phyloP scores from a whole-genome alignment of 192 early-diverging fungal species.

The Coemansia sp. region DNA sequence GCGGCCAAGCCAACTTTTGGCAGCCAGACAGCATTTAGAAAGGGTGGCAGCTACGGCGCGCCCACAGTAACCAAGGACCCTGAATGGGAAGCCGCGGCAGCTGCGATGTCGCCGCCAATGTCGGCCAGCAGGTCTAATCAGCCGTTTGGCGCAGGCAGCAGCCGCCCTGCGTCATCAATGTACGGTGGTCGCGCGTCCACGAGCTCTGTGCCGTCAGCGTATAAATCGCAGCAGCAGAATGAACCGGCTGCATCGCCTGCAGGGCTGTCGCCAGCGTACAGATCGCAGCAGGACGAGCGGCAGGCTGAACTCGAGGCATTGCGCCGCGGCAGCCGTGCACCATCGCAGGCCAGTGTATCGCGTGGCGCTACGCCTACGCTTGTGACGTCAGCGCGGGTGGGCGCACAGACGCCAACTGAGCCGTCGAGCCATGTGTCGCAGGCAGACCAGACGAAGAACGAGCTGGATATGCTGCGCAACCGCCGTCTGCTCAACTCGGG shows the following conservation, averaged over 20 bases:
- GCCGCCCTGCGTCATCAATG: conserved; percentile 32
- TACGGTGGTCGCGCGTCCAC: conserved; percentile 8
- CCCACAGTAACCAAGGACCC: conserved; percentile 36
- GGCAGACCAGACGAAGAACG: conserved; percentile 54
- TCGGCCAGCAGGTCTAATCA: conserved; percentile 16
- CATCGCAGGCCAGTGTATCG: conserved; percentile 22
- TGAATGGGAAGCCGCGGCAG: conserved; percentile 20
- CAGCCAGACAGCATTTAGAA: conserved; percentile 24
- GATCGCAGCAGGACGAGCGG: conserved; percentile 47
- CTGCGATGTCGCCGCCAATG: conserved; percentile 1
- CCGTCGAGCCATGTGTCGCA: conserved; percentile 40
- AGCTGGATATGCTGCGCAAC: conserved; percentile 53
- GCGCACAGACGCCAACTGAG: conserved; percentile 26
- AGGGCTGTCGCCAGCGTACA: conserved; percentile 17
- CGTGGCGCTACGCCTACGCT: conserved; percentile 22
- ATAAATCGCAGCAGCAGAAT: conserved; percentile 25
- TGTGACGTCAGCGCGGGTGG: conserved; percentile 21
- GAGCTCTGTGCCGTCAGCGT: conserved; percentile 18
- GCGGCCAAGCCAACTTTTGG: conserved; percentile 44
- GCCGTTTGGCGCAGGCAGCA: conserved; percentile 16
- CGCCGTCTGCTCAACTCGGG: conserved; percentile 42
- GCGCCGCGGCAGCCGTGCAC: conserved; percentile 44
- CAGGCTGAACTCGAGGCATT: conserved; percentile 54
- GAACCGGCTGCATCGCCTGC: too few relatives aligned
- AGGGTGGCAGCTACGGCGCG: conserved; percentile 39